Conservation (phyloP, 768 basidiomycete genomes). For the Lyophyllum semitale region DNA sequence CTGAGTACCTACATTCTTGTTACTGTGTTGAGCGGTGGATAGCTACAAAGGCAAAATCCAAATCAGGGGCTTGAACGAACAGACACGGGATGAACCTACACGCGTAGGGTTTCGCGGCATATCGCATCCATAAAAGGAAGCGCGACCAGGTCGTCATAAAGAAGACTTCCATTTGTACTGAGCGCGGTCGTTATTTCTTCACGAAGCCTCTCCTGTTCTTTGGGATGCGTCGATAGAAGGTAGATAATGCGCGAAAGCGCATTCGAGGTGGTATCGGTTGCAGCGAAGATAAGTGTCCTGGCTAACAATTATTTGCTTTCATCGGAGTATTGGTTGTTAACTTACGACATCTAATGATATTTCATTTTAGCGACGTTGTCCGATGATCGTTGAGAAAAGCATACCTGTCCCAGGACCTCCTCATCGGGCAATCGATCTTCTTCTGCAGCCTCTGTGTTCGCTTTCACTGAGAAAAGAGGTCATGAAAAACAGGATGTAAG, state of each 20-base stretch:
- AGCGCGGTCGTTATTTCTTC: conserved; percentile 23
- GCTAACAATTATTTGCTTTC: neutral
- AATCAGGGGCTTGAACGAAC: neutral
- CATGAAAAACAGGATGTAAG: neutral
- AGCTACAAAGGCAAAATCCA: conserved; percentile 4
- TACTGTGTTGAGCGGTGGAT: conserved; percentile 20
- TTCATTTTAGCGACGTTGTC: neutral
- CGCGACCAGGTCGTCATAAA: conserved; percentile 26
- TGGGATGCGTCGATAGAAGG: conserved; percentile 27
- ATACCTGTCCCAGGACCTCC: conserved; percentile 32
- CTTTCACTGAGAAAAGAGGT: conserved; percentile 25
- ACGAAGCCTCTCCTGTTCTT: conserved; percentile 33
- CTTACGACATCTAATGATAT: neutral
- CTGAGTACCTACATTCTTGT: conserved; percentile 13
- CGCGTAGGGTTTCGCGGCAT: conserved; percentile 35
- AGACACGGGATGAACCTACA: conserved; percentile 19
- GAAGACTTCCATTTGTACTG: conserved; percentile 13
- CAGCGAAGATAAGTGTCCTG: conserved; percentile 34
- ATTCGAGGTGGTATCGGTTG: conserved; percentile 34
- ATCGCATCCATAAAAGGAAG: conserved; percentile 37
- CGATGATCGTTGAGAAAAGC: neutral
- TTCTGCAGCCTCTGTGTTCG: conserved; percentile 27
- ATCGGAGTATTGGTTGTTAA: neutral
- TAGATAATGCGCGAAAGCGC: conserved; percentile 31
- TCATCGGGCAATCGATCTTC: conserved; percentile 29